These are phyloP conservation scores for Yarrowia sp. DNA, from an alignment of 805 yeast genomes.

Conservation along the genomic window DNA sequence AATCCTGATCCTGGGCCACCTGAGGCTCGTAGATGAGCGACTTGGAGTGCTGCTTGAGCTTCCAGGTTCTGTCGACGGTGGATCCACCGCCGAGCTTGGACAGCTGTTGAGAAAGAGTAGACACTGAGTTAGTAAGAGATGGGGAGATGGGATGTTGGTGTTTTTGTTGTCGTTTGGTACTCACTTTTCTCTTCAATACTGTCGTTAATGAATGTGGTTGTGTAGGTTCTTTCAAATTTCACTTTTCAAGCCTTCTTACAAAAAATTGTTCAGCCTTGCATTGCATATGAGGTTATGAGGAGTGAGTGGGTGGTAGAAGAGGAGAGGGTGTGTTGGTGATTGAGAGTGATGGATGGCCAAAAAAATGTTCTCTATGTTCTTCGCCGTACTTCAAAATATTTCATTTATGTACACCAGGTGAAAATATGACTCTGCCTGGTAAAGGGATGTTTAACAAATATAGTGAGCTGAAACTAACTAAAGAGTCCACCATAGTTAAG, in stretches of 20 bases:
- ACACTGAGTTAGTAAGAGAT: conserved; percentile 19
- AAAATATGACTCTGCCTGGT: too few relatives aligned
- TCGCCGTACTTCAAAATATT: too few relatives aligned
- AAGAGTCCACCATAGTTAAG: too few relatives aligned
- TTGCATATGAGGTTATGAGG: conserved; percentile 32
- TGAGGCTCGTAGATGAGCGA: conserved; percentile 86
- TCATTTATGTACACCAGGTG: too few relatives aligned
- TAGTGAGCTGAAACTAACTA: too few relatives aligned
- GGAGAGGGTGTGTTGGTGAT: neutral
- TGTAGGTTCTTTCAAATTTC: conserved; percentile 13
- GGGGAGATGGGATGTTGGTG: neutral
- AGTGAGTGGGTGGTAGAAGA: neutral
- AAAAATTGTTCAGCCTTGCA: conserved; percentile 32
- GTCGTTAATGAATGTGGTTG: conserved; percentile 19
- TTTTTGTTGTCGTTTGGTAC: neutral
- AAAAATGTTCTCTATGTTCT: too few relatives aligned
- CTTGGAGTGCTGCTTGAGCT: conserved; percentile 86
- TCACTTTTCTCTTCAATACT: conserved; percentile 28
- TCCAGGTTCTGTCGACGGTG: conserved; percentile 74
- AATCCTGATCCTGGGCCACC: conserved; percentile 94
- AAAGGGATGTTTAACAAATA: too few relatives aligned
- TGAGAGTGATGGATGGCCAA: neutral
- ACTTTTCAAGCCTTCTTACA: neutral
- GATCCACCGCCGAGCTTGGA: conserved; percentile 33
- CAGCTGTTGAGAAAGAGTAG: conserved; percentile 35